These are phyloP conservation scores for Pulveroboletus sp. DNA, from an alignment of 768 basidiomycete species.

Conservation along the genomic window DNA sequence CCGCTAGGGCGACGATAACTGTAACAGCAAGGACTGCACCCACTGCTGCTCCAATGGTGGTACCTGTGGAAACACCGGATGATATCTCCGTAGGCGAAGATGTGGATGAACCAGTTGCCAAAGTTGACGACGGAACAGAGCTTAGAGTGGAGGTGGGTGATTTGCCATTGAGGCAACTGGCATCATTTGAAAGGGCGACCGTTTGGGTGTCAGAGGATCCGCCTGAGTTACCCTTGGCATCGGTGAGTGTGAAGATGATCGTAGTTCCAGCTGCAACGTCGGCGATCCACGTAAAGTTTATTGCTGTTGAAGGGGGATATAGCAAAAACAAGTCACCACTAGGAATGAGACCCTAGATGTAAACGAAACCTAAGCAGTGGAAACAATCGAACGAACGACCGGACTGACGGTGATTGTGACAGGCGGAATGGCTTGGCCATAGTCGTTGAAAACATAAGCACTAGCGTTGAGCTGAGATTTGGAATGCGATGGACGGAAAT, in stretches of 20 bases:
- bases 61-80: slow-evolving; percentile 37
- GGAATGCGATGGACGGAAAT: not conserved
- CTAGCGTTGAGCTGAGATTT: slow-evolving; percentile 27
- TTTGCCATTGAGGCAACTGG: slow-evolving; percentile 45
- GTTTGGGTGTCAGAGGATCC: slow-evolving; percentile 52
- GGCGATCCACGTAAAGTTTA: slow-evolving; percentile 50
- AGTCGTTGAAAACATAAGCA: slow-evolving; percentile 44
- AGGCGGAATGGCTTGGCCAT: slow-evolving; percentile 44
- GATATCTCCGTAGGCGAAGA: slow-evolving; percentile 18
- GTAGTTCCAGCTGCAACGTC: slow-evolving; percentile 55
- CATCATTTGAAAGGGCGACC: slow-evolving; percentile 45
- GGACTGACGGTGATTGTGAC: slow-evolving; percentile 48
- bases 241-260: slow-evolving; percentile 53
- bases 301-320: slow-evolving; percentile 32
- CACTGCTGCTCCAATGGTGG: slow-evolving; percentile 45
- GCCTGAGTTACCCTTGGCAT: slow-evolving; percentile 47
- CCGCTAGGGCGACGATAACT: slow-evolving; percentile 44
- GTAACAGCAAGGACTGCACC: slow-evolving; percentile 52
- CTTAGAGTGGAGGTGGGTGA: slow-evolving; percentile 53
- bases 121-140: slow-evolving; percentile 21
- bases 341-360: slow-evolving; percentile 54
- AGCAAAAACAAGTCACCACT: slow-evolving; percentile 50
- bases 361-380: not conserved
- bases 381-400: not conserved
- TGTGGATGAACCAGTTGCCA: slow-evolving; percentile 9